Base-by-base conservation (phyloP, 108 stramenopile species). In the Discostella pseudostelligera region DNA sequence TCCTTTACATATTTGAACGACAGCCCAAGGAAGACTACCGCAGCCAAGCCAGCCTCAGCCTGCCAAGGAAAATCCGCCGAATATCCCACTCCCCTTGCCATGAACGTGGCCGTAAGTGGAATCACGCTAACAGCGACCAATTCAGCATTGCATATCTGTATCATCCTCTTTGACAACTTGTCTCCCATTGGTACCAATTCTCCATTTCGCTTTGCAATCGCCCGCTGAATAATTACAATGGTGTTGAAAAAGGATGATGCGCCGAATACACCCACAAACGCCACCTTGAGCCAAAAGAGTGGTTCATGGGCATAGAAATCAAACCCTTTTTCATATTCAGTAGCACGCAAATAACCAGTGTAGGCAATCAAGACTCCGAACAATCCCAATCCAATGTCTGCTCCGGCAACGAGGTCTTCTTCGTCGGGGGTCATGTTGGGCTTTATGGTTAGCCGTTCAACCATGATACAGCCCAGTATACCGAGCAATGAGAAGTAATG, bases 251-350 rank as follows among this genome's bases (percentile, higher is more conserved):
- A 79, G 19, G 72, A 73, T n/a, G 65, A 46, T 58, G 82, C 78
- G 3, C 82, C 79, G 43, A 69, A 78, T 8, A 88, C 56, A 20
- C 81, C 85, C 0, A 88, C 72, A 29, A 88, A 76, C 1, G 75
- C 67, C 25, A 89, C 81, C 62, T 93, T 93, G 35, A 90, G 51
- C 92, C 92, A 93, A 59, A 93, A 93, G 17, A 88, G 54, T 28
- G 88, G 87, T 62, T 93, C 92, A 60, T 93, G 85, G 0, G 62
- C 22, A 56, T 93, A 93, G 53, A 88, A 93, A 25, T 84, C 80
- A 44, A 68, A 81, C 14, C 92, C 92, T 67, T 93, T 93, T 20
- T 79, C 92, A 45, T 83, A 88, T 26, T 73, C 35, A 0, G 66
- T 55, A 8, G 76, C 77, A 22, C 92, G 85, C 1, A 72, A 62